phyloP scores from a whole-genome alignment of 2,329 filamentous ascomycete species.

The Drechslerella stenobrocha region DNA sequence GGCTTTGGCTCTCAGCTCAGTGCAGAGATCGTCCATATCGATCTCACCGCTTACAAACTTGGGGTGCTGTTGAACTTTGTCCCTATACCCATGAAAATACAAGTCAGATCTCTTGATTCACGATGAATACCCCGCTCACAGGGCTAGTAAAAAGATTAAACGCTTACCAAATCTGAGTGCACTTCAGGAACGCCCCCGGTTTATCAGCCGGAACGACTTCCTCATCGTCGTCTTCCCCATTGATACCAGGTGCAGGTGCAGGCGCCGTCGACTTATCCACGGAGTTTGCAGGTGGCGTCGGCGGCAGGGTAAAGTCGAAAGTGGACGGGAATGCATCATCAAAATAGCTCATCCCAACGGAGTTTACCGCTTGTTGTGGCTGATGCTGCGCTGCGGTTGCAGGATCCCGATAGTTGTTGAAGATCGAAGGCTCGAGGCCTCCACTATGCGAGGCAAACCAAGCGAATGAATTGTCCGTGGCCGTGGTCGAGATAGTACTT shows the following conservation, averaged over 20 bases:
- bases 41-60: constrained; percentile 89
- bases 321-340: constrained; percentile 72
- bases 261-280: constrained; percentile 52
- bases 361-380: constrained; percentile 65
- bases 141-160: not conserved
- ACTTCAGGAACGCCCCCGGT: constrained; percentile 70
- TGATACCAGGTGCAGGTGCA: constrained; percentile 25
- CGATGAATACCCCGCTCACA: constrained; percentile 15
- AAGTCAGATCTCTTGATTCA: constrained; percentile 46
- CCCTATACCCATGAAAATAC: constrained; percentile 63
- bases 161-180: constrained; percentile 89
- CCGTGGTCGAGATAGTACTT: not conserved
- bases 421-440: constrained; percentile 82
- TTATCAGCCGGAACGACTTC: constrained; percentile 65
- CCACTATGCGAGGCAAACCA: constrained; percentile 66
- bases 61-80: constrained; percentile 61
- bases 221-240: constrained; percentile 68
- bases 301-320: constrained; percentile 77
- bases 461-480: constrained; percentile 53
- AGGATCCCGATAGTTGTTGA: constrained; percentile 87
- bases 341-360: constrained; percentile 71
- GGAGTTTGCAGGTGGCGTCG: constrained; percentile 66
- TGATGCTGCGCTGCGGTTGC: constrained; percentile 61
- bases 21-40: constrained; percentile 89
- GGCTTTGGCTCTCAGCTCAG: constrained; percentile 90